Base-by-base conservation (phyloP, 495 filamentous ascomycete genomes). In the Cetradonia linearis region DNA sequence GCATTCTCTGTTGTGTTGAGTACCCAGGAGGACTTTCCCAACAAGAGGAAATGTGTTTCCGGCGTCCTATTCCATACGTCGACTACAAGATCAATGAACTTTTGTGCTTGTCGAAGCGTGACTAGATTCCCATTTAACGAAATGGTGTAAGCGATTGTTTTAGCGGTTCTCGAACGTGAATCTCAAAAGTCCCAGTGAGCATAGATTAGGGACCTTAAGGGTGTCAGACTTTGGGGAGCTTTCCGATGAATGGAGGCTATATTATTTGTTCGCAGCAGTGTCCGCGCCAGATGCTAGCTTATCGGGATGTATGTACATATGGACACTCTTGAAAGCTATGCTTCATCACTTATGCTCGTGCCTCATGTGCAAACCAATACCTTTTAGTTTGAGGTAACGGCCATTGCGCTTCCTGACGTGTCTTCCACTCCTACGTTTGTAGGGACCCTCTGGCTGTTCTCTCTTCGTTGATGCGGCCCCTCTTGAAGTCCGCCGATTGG, bases 301-400 rank as follows among this genome's bases (percentile, higher is more conserved):
- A 40, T 37, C 30, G 49, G 38, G 33, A 34, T 59, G 42, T 46
- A 28, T 59, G 57, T 59, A 59, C 57, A 52, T 59, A 59, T n/a
- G 25, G 3, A 36, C 36, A 30, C 2, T 59, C 34, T 57, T 33
- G 46, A 52, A 25, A 40, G 57, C 33, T 38, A 33, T 42, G 18
- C 25, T 33, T 36, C 33, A 31, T 23, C 14, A 30, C 28, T 25
- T 9, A 23, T n/a, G n/a, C n/a, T n/a, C n/a, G n/a, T n/a, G n/a
- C n/a, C n/a, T n/a, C n/a, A n/a, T n/a, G n/a, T n/a, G n/a, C n/a
- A n/a, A n/a, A n/a, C n/a, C n/a, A n/a, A n/a, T n/a, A n/a, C n/a
- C n/a, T n/a, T n/a, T n/a, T n/a, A 25, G 9, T 13, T 13, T 11
- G 5, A 46, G 20, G 9, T 3, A 23, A 46, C 25, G 42, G 13